phyloP scores from a whole-genome alignment of 2,329 filamentous ascomycete species.

The Neofusicoccum parvum region DNA sequence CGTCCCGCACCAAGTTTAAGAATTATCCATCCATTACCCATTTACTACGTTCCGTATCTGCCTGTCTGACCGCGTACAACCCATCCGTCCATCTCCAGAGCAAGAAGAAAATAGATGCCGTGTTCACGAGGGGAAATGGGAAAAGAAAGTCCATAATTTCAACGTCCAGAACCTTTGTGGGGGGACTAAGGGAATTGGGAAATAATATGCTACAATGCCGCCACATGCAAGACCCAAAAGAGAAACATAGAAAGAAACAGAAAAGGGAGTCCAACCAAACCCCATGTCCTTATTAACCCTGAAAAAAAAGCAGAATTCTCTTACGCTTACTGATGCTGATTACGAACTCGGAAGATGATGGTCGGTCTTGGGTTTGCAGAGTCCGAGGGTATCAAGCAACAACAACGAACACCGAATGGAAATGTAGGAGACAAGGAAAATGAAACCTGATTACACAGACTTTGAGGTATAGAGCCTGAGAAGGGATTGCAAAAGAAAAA shows the following conservation, averaged over 20 bases:
- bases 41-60: not conserved
- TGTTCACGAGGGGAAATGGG: not conserved
- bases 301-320: not conserved
- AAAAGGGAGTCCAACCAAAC: not conserved
- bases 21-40: slow-evolving; percentile 1
- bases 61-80: not conserved
- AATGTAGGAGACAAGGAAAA: not conserved
- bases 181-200: not conserved
- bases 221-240: not conserved
- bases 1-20: not conserved
- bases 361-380: not conserved
- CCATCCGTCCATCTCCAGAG: not conserved
- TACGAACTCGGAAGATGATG: slow-evolving; percentile 14
- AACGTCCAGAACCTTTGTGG: not conserved
- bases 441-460: slow-evolving; percentile 5
- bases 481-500: not conserved
- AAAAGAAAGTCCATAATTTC: not conserved
- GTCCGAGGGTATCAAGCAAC: slow-evolving; percentile 19
- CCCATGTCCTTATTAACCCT: not conserved
- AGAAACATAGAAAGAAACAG: not conserved
- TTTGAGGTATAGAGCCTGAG: slow-evolving; percentile 16
- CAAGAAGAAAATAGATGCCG: not conserved
- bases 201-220: slow-evolving; percentile 14
- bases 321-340: slow-evolving; percentile 11
- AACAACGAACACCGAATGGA: not conserved